phyloP scores from a whole-genome alignment of 202 grass and related monocot genomes.

The Cymbopogon flexuosus region DNA sequence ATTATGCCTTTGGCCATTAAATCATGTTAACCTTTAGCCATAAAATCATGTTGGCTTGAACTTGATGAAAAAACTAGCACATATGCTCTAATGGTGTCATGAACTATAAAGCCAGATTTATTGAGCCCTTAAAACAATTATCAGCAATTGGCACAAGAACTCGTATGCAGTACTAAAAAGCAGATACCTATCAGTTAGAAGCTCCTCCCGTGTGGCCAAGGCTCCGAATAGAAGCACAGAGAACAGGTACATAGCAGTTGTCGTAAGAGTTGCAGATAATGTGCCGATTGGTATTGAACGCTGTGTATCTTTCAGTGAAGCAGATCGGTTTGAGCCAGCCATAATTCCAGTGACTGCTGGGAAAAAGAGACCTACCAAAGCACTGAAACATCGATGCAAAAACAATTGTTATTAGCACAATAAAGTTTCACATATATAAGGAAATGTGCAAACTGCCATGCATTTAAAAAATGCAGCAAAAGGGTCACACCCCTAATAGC shows the following conservation, averaged over 20 bases:
- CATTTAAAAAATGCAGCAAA: constrained; percentile 8
- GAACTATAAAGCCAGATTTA: constrained; percentile 10
- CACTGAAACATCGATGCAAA: constrained; percentile 52
- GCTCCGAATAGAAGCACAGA: constrained; percentile 91
- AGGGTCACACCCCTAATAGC: neutral
- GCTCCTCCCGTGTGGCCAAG: constrained; percentile 82
- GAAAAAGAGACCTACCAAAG: constrained; percentile 97
- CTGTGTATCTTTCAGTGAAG: constrained; percentile 95
- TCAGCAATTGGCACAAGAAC: neutral
- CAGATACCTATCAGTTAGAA: constrained; percentile 78
- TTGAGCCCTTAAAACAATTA: neutral
- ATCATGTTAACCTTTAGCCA: neutral
- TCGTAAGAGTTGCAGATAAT: constrained; percentile 73
- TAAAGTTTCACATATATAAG: constrained; percentile 13
- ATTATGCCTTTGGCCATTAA: constrained; percentile 1
- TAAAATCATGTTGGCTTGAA: neutral
- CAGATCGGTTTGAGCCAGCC: constrained; percentile 95
- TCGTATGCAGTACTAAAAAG: constrained; percentile 20
- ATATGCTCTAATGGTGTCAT: neutral
- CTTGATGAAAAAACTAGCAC: neutral
- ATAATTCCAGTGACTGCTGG: constrained; percentile 99
- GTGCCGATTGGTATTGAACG: constrained; percentile 96
- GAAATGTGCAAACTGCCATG: neutral
- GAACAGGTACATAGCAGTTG: constrained; percentile 78
- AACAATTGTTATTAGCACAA: constrained; percentile 25